Evolutionary conservation across 2,329 filamentous ascomycete species (phyloP), one percentile per base, ranked within the genome.

Genomic region (Aspergillus sergii): DNA sequence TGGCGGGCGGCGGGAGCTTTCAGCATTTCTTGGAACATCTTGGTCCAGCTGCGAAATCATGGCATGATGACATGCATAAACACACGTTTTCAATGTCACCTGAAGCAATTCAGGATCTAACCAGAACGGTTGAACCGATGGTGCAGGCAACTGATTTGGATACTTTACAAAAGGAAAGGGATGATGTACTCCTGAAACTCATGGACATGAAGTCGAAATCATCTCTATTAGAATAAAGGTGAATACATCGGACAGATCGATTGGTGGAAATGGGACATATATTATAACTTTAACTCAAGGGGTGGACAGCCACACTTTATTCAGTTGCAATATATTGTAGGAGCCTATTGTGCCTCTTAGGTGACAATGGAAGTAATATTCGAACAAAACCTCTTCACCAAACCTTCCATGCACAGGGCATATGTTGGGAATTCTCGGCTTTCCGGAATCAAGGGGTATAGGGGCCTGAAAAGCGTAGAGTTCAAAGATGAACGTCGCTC

Each of bases 21-120:
- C 56, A 41, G 23, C 64, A 71, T 64, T 66, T 69, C 23, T 63
- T 68, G 28, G 58, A 65, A 10, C 64, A 65, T 32, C 21, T 68
- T 4, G 66, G 66, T 2, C 66, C 66, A 30, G 66, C 67, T 23
- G 34, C 65, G 28, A 56, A 64, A 34, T 32, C 54, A 4, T 68
- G 66, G 66, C 28, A 62, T 14, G 63, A 63, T 41, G 64, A 68
- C 21, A 68, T 69, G 64, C 41, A 58, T 1, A 26, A 54, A 30
- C 50, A 68, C 46, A 16, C 45, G 26, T 66, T 68, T 41, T 41
- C 59, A 4, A n/a, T 63, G 26, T 14, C 51, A 2, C 19, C 28
- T 3, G 16, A 54, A 23, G 51, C 19, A 10, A 54, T 54, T 1
- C 9, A 54, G 28, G 30, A 54, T 16, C 23, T 54, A 30, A 54